Percentiles rank a stretch among this genome's conserved stretches.
These are phyloP conservation scores for Cupressus sempervirens DNA, from an alignment of 75 land plant species.

Conservation along the genomic window DNA sequence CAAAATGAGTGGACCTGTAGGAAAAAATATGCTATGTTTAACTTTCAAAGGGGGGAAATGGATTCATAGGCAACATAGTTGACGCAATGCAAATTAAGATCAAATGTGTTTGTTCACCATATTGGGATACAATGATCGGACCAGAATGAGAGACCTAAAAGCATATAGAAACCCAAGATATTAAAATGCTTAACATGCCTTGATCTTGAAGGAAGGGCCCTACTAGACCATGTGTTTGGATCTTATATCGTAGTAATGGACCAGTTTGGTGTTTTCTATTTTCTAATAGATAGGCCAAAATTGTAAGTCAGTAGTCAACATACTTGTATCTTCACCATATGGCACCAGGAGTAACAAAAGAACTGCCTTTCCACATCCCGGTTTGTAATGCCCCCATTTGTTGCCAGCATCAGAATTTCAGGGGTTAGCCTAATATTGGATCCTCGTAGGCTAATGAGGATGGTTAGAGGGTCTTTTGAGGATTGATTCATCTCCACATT, in stretches of 20 bases:
- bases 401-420: no score
- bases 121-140: neutral
- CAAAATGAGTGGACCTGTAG: neutral
- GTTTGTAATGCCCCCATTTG: no score
- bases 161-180: neutral
- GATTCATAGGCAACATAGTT: neutral
- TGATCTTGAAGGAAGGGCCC: neutral
- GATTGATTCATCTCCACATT: no score
- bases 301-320: neutral
- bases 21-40: neutral
- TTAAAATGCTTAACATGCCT: neutral
- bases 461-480: no score
- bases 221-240: neutral
- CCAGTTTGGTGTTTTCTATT: neutral
- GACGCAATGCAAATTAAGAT: neutral
- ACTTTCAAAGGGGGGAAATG: neutral
- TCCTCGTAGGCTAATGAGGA: no score
- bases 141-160: neutral
- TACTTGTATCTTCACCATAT: neutral
- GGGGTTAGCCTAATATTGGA: no score
- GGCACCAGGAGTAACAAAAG: neutral
- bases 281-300: neutral
- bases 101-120: neutral
- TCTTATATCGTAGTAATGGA: neutral
- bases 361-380: neutral